Base-by-base conservation (phyloP, 345 rosid genomes). In the Arabis alpina region DNA sequence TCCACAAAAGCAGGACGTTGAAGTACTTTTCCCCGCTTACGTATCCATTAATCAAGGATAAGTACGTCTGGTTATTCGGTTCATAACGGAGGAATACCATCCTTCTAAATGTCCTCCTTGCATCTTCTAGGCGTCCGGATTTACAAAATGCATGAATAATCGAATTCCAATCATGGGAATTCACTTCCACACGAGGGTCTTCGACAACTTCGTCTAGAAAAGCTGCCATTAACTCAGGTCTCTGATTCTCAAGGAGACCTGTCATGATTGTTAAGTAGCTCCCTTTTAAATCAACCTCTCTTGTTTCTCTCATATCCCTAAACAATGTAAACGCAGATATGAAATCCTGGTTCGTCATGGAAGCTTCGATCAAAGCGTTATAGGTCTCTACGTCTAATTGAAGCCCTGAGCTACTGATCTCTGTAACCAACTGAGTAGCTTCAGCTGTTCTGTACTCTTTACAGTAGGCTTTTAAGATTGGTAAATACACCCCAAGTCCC, bases 141-240 rank as follows among this genome's bases (percentile, higher is more conserved):
- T 94, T 94, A 80, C 95, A 91, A 2, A 91, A 94, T 51, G 97
- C 96, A 34, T 94, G 96, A 76, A 94, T 88, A 42, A 94, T 94
- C 37, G 99, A 91, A 72, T 94, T 94, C 96, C 97, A 94, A 71
- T 94, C 99, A 56, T 91, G 99, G 15, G 95, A 85, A 59, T 91
- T 92, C 66, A 89, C 96, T 76, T 88, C 95, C 8, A 88, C 78
- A 36, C 89, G 84, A 66, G 95, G 99, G 53, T 91, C 99, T 76
- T 86, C 99, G 3, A 94, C 88, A 61, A 88, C 87, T 81, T 91
- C 99, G 66, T 94, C 99, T 15, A 89, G 72, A 80, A 86, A 88
- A 24, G 96, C 95, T 62, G 97, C 95, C 95, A 90, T 87, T 68
- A 90, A 80, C 80, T 86, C 96, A 3, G 93, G 93, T 58, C 91